These are phyloP conservation scores for Trypanosoma boissoni DNA, from an alignment of 208 protist genomes.

Conservation along the genomic window DNA sequence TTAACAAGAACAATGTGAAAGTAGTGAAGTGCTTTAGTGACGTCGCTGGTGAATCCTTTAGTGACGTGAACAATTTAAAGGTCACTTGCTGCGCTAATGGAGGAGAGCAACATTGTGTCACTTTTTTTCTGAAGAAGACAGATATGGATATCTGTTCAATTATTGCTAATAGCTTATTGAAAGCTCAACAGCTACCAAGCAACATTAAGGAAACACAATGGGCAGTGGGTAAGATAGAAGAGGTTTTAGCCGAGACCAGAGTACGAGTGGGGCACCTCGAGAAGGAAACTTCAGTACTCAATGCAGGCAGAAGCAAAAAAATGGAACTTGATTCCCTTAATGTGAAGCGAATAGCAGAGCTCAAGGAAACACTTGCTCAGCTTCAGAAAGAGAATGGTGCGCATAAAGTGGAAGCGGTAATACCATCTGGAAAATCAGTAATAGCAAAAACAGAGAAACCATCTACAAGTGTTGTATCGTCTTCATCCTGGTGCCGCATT, in stretches of 20 bases:
- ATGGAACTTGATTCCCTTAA: constrained; percentile 44
- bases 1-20: constrained; percentile 35
- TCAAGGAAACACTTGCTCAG: constrained; percentile 40
- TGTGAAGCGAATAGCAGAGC: constrained; percentile 56
- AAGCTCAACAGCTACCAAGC: constrained; percentile 38
- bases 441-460: constrained; percentile 20
- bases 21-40: constrained; percentile 5
- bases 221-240: constrained; percentile 31
- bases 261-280: constrained; percentile 54
- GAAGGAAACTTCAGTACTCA: constrained; percentile 59
- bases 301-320: constrained; percentile 60
- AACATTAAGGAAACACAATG: constrained; percentile 66
- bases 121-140: too few relatives aligned
- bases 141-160: constrained; percentile 17
- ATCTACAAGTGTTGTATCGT: constrained; percentile 27
- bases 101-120: too few relatives aligned
- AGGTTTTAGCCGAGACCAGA: constrained; percentile 34
- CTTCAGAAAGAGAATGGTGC: constrained; percentile 20
- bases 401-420: constrained; percentile 36
- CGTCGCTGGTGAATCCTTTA: background rate
- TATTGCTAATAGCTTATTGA: constrained; percentile 30
- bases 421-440: constrained; percentile 1
- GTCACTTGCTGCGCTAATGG: too few relatives aligned
- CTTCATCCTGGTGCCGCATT: constrained; percentile 31
- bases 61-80: too few relatives aligned